phyloP scores from a whole-genome alignment of 2,329 filamentous ascomycete species.

The Aspergillus fumigatiaffinis region DNA sequence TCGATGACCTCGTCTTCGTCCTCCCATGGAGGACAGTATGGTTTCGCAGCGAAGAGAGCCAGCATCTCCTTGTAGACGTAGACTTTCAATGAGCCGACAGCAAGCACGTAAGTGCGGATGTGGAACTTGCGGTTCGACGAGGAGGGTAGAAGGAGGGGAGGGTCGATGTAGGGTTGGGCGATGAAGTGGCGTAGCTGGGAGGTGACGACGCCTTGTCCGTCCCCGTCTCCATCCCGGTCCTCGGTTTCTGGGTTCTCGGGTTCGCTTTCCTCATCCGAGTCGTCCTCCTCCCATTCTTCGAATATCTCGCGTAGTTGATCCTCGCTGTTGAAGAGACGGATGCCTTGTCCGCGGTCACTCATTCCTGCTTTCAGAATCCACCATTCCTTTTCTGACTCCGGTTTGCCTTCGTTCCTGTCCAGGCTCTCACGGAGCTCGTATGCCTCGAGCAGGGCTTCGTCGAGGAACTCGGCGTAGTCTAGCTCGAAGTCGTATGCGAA shows the following conservation, averaged over 20 bases:
- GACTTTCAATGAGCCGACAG: conserved; percentile 70
- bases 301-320: conserved; percentile 83
- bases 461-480: conserved; percentile 94
- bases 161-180: conserved; percentile 90
- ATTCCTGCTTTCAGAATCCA: conserved; percentile 98
- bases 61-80: conserved; percentile 91
- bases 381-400: conserved; percentile 68
- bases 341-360: conserved; percentile 94
- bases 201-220: conserved; percentile 62
- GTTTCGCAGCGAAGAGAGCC: conserved; percentile 76
- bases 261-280: conserved; percentile 49
- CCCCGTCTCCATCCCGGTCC: conserved; percentile 17
- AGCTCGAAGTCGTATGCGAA: conserved; percentile 83
- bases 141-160: conserved; percentile 68
- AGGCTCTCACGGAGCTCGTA: conserved; percentile 82
- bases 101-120: conserved; percentile 85
- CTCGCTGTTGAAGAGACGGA: conserved; percentile 81
- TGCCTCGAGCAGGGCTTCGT: conserved; percentile 85
- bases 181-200: conserved; percentile 95
- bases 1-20: conserved; percentile 44
- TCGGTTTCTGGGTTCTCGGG: conserved; percentile 30
- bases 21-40: conserved; percentile 62
- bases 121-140: conserved; percentile 81
- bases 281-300: conserved; percentile 77
- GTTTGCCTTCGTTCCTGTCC: conserved; percentile 62